Conservation (phyloP, 495 filamentous ascomycete species). For the Amniculicola lignicola region DNA sequence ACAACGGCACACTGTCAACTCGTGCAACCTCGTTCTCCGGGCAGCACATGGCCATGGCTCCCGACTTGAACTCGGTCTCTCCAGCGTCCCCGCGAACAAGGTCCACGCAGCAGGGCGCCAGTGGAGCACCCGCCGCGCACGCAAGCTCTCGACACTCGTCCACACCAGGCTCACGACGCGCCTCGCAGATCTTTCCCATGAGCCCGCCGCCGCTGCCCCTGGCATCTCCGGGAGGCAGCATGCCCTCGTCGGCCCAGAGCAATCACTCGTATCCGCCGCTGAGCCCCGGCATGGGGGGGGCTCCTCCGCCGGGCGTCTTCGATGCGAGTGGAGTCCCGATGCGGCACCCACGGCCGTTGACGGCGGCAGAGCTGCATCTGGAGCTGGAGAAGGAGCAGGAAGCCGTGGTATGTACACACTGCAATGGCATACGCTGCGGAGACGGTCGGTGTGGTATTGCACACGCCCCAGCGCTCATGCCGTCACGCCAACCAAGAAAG, state of each 20-base stretch:
- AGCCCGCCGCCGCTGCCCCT: slow-evolving; percentile 46
- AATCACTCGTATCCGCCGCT: slow-evolving; percentile 31
- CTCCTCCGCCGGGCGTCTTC: slow-evolving; percentile 16
- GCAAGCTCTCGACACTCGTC: slow-evolving; percentile 45
- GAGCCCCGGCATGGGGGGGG: slow-evolving; percentile 28
- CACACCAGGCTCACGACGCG: slow-evolving; percentile 47
- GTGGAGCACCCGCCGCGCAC: slow-evolving; percentile 35
- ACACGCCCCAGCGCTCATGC: no score
- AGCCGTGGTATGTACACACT: slow-evolving; percentile 73
- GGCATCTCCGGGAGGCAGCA: slow-evolving; percentile 34
- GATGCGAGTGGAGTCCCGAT: slow-evolving; percentile 53
- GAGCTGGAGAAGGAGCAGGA: slow-evolving; percentile 92
- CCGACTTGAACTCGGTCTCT: slow-evolving; percentile 61
- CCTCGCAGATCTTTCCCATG: slow-evolving; percentile 47
- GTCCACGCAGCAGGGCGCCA: slow-evolving; percentile 1
- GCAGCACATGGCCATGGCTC: no score
- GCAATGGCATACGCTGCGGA: no score
- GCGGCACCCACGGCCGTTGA: slow-evolving; percentile 79
- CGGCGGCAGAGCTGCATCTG: slow-evolving; percentile 79
- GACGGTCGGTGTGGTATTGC: not conserved
- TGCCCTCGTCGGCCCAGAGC: slow-evolving; percentile 19
- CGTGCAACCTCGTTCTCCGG: no score
- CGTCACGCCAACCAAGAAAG: not conserved
- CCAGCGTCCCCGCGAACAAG: slow-evolving; percentile 51
- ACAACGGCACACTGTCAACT: not conserved